phyloP scores from a whole-genome alignment of 345 rosid genomes.

The Corchorus capsularis region DNA sequence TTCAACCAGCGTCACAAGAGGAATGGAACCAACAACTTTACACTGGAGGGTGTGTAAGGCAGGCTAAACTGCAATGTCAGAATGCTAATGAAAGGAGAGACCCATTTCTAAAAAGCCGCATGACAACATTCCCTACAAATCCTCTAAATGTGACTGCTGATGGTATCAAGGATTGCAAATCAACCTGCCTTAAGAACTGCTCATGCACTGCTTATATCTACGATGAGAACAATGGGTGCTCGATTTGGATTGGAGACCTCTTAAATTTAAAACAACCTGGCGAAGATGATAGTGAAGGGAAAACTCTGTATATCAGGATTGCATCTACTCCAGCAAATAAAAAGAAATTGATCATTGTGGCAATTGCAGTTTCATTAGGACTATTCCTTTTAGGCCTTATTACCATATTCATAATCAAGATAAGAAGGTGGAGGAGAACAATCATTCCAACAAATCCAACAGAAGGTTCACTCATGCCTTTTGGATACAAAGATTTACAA shows the following conservation, averaged over 20 bases:
- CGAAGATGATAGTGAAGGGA: constrained; percentile 36
- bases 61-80: constrained; percentile 10
- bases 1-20: constrained; percentile 18
- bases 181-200: constrained; percentile 32
- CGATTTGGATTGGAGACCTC: constrained; percentile 19
- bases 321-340: constrained; percentile 35
- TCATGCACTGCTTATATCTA: constrained; percentile 38
- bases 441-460: constrained; percentile 26
- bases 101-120: background rate
- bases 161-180: constrained; percentile 22
- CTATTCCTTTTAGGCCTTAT: constrained; percentile 29
- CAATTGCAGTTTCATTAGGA: constrained; percentile 38
- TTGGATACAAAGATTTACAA: constrained; percentile 60
- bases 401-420: constrained; percentile 31
- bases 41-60: constrained; percentile 30
- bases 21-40: constrained; percentile 24
- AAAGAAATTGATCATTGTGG: constrained; percentile 38
- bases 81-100: background rate
- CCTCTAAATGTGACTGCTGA: background rate
- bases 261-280: constrained; percentile 39
- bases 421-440: constrained; percentile 30
- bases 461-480: constrained; percentile 71
- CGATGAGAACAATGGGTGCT: constrained; percentile 8
- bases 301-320: constrained; percentile 48
- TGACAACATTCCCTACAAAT: background rate